phyloP scores from a whole-genome alignment of 495 filamentous ascomycete genomes.

The Neurospora sp. region DNA sequence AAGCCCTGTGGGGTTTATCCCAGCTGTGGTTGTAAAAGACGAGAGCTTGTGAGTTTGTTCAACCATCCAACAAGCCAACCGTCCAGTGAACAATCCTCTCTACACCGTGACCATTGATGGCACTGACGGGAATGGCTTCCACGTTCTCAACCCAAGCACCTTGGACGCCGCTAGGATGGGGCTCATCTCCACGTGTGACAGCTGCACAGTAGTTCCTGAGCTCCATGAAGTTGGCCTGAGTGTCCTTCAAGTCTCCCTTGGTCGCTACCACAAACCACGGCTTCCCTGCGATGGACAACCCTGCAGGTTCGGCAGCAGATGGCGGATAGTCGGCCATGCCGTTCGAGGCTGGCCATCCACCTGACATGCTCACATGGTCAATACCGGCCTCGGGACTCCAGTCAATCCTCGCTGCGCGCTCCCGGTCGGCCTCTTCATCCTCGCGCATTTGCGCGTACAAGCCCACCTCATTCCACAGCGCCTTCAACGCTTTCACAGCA shows the following conservation, averaged over 20 bases:
- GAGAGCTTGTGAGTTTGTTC: background rate
- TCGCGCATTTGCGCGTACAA: conserved; percentile 71
- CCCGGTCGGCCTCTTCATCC: conserved; percentile 45
- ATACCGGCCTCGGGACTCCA: conserved; percentile 24
- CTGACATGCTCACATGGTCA: conserved; percentile 5
- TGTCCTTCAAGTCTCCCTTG: conserved; percentile 76
- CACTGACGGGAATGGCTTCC: conserved; percentile 73
- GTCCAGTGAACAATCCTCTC: conserved; percentile 67
- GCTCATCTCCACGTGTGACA: conserved; percentile 44
- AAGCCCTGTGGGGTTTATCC: background rate
- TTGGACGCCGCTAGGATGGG: conserved; percentile 61
- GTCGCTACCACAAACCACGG: conserved; percentile 97
- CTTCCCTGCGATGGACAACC: conserved; percentile 66
- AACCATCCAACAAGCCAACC: conserved; percentile 56
- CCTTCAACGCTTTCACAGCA: conserved; percentile 65
- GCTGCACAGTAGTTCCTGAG: conserved; percentile 58
- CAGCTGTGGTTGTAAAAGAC: background rate
- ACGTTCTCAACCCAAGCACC: conserved; percentile 58
- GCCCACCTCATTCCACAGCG: conserved; percentile 80
- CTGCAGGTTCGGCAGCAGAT: conserved; percentile 13
- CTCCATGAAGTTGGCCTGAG: conserved; percentile 62
- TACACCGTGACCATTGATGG: conserved; percentile 75
- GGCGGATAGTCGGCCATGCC: conserved; percentile 26
- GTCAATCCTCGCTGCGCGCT: conserved; percentile 32
- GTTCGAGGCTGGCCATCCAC: conserved; percentile 15